A percentile compares a stretch with the other conserved stretches of the same genome.
These are phyloP conservation scores for Barbarea vulgaris DNA, from an alignment of 345 rosid genomes.

Conservation along the genomic window DNA sequence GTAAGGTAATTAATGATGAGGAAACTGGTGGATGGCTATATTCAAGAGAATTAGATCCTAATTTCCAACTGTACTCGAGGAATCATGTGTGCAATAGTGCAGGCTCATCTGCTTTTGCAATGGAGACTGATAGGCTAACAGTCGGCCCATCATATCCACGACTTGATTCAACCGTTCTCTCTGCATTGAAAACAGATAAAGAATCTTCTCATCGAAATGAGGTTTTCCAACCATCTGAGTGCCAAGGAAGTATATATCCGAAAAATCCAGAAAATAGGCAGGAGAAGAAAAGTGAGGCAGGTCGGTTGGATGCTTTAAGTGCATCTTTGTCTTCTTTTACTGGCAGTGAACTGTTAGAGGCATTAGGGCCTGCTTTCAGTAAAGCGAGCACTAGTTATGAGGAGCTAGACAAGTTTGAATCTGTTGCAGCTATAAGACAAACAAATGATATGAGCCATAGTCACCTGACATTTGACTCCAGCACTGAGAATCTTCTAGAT, in stretches of 20 bases:
- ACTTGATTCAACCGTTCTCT: conserved; percentile 40
- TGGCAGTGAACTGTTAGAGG: conserved; percentile 81
- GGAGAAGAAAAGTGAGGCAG: conserved; percentile 45
- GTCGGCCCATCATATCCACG: conserved; percentile 39
- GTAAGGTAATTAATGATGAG: conserved; percentile 37
- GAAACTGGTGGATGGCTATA: conserved; percentile 48
- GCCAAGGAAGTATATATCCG: conserved; percentile 42
- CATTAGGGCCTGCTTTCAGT: conserved; percentile 70
- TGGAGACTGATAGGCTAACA: conserved; percentile 48
- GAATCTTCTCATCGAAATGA: conserved; percentile 38
- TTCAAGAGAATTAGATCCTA: conserved; percentile 39
- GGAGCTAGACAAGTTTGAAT: conserved; percentile 54
- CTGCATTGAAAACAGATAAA: conserved; percentile 38
- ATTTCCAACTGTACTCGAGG: conserved; percentile 38
- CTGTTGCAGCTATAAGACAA: conserved; percentile 46
- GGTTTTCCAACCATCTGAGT: conserved; percentile 39
- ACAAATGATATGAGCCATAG: conserved; percentile 60
- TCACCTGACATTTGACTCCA: conserved; percentile 58
- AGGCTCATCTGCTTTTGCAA: conserved; percentile 43
- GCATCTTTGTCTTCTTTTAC: conserved; percentile 59
- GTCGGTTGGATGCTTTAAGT: conserved; percentile 41
- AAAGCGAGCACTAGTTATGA: conserved; percentile 45
- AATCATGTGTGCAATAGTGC: conserved; percentile 37
- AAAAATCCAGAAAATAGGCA: conserved; percentile 42
- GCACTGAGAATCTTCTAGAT: conserved; percentile 79